Evolutionary conservation across 202 grass and related monocot species (phyloP).

Genomic region (Cymbopogon flexuosus): DNA sequence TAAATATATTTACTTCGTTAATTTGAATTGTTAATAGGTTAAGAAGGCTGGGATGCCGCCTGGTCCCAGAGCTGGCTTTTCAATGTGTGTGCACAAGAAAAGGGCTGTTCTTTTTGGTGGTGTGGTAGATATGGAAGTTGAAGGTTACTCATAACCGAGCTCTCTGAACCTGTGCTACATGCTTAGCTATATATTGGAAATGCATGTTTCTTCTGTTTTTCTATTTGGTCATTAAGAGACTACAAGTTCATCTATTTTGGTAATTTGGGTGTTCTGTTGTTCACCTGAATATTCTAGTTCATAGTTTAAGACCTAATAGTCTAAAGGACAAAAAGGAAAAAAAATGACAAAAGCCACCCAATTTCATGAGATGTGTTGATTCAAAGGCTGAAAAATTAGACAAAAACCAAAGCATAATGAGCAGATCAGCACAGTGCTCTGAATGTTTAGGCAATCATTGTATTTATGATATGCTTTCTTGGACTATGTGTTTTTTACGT

Average conservation of each 20-base stretch:
- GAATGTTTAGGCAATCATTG: neutral
- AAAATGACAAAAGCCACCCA: neutral
- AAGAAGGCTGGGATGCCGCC: slow-evolving; percentile 97
- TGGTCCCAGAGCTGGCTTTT: slow-evolving; percentile 90
- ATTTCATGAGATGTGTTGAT: neutral
- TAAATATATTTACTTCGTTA: slow-evolving; percentile 27
- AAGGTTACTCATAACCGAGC: slow-evolving; percentile 55
- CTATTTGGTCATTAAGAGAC: slow-evolving; percentile 22
- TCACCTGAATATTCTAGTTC: neutral
- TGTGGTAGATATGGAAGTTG: slow-evolving; percentile 90
- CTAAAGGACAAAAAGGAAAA: neutral
- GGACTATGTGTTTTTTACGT: neutral
- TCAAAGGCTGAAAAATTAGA: neutral
- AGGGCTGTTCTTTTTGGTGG: slow-evolving; percentile 90
- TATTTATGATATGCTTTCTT: slow-evolving; percentile 9
- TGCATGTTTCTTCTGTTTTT: neutral
- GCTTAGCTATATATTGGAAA: slow-evolving; percentile 13
- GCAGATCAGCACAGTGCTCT: neutral
- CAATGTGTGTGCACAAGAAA: slow-evolving; percentile 93
- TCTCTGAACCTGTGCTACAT: slow-evolving; percentile 23
- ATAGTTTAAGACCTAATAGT: neutral
- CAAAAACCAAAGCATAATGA: neutral
- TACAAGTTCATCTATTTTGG: neutral
- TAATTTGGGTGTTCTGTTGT: neutral
- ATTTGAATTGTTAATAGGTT: slow-evolving; percentile 46